Conservation (phyloP, 257 asterid species). For the Nicotiana undulata region DNA sequence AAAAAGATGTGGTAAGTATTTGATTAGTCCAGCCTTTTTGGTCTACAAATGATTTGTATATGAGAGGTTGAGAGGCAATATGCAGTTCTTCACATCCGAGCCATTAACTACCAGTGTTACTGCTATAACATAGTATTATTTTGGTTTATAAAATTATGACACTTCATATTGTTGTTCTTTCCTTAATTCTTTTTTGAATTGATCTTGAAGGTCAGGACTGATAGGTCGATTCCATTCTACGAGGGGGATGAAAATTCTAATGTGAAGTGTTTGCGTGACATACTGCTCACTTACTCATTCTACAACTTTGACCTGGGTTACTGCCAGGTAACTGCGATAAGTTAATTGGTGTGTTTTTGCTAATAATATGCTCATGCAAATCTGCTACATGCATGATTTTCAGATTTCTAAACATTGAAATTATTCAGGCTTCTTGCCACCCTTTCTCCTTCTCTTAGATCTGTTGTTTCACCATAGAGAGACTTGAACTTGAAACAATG, state of each 20-base stretch:
- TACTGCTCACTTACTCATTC: constrained; percentile 91
- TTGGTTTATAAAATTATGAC: background rate
- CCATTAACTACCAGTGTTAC: background rate
- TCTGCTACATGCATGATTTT: background rate
- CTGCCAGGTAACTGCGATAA: constrained; percentile 67
- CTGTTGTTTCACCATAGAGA: background rate
- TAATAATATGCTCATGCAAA: background rate
- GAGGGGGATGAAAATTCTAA: constrained; percentile 97
- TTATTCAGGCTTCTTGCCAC: background rate
- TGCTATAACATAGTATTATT: background rate
- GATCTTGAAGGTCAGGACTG: constrained; percentile 85
- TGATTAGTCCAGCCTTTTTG: background rate
- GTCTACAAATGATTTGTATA: background rate
- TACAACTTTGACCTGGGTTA: constrained; percentile 99
- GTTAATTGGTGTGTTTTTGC: background rate
- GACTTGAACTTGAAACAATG: background rate
- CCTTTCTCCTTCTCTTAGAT: background rate
- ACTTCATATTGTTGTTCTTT: background rate
- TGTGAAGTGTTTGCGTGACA: constrained; percentile 76
- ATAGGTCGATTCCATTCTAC: constrained; percentile 70
- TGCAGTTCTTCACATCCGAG: background rate
- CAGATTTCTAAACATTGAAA: background rate
- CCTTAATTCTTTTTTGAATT: constrained; percentile 6
- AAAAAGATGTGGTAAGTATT: constrained; percentile 86
- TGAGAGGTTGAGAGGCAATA: background rate